Evolutionary conservation across 1,284 basidiomycete genomes (phyloP).

Genomic region (Irpex sp.): DNA sequence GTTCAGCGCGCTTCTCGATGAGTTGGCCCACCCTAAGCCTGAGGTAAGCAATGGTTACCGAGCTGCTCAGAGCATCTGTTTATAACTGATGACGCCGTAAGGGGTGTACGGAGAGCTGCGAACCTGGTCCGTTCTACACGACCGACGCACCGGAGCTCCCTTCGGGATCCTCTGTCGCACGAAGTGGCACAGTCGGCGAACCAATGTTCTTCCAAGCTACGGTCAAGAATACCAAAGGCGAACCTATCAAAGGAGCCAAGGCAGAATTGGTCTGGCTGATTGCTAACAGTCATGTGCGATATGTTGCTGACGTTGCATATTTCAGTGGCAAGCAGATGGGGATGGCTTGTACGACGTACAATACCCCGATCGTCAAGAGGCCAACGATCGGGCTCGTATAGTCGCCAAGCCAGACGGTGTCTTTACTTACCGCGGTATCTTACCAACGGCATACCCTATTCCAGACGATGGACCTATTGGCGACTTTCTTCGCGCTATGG

Average conservation of each 20-base stretch:
- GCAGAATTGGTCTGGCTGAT: slow-evolving; percentile 30
- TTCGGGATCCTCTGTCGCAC: slow-evolving; percentile 33
- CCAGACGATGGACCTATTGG: slow-evolving; percentile 36
- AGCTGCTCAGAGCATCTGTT: not conserved
- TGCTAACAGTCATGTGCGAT: not conserved
- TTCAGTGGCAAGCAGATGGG: slow-evolving; percentile 39
- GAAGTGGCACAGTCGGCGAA: slow-evolving; percentile 30
- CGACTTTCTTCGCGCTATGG: slow-evolving; percentile 30
- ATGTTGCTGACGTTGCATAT: not conserved
- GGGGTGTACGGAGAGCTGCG: slow-evolving; percentile 37
- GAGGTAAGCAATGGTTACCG: slow-evolving; percentile 17
- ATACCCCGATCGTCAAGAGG: slow-evolving; percentile 30
- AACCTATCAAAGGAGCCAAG: slow-evolving; percentile 30
- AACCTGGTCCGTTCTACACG: slow-evolving; percentile 38
- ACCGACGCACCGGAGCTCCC: slow-evolving; percentile 33
- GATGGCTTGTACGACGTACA: slow-evolving; percentile 40
- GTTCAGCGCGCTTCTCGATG: slow-evolving; percentile 36
- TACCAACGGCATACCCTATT: slow-evolving; percentile 36
- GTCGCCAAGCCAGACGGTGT: slow-evolving; percentile 31
- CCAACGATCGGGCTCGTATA: slow-evolving; percentile 36
- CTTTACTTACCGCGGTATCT: slow-evolving; percentile 34
- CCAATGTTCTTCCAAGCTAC: slow-evolving; percentile 33
- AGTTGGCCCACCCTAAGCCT: slow-evolving; percentile 36
- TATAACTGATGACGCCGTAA: slow-evolving; percentile 5
- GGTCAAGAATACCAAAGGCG: slow-evolving; percentile 33